Evolutionary conservation across 768 basidiomycete genomes (phyloP), one percentile per base, ranked within the genome.

Genomic region (Naematelia encephala): DNA sequence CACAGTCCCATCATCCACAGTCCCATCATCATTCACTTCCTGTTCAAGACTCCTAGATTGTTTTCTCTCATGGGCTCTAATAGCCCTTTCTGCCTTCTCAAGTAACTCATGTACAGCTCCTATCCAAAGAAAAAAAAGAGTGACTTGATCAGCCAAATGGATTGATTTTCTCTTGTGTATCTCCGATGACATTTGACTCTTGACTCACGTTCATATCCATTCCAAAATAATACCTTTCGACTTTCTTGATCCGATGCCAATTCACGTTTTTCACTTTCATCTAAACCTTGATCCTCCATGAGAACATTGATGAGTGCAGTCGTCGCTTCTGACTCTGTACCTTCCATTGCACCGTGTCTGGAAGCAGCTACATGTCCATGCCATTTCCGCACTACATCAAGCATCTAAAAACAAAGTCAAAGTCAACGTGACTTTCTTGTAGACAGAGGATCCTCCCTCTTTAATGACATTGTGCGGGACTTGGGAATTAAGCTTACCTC

Each of bases 161-260:
- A 8, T 8, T 39, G 34, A 16, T 39, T 16, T 39, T 39, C 8
- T 39, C 34, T 8, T 39, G 34, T 16, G 8, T 16, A 39, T 8
- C 16, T 16, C 8, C 16, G 34, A 16, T 8, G 34, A 16, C 8
- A 39, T 39, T 8, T 8, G 34, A 39, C 34, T 8, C 34, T 16
- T 8, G 34, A 56, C 55, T 56, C 29, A 56, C 55, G 55, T 30
- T 57, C 56, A 23, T 57, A 57, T 5, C 56, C 56, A 50, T 50
- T 57, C 56, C 56, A 57, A 23, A 57, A 57, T 42, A 57, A 26
- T 13, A 57, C 28, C 23, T 50, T 50, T 27, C 49, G 23, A 45
- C 48, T 51, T 39, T 57, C 56, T 10, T 29, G 48, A 51, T 57
- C 56, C 22, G 47, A 26, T 26, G 21, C 44, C 47, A 57, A 14